phyloP scores from a whole-genome alignment of 371 early-diverging fungal species.

The Mortierella sp. region DNA sequence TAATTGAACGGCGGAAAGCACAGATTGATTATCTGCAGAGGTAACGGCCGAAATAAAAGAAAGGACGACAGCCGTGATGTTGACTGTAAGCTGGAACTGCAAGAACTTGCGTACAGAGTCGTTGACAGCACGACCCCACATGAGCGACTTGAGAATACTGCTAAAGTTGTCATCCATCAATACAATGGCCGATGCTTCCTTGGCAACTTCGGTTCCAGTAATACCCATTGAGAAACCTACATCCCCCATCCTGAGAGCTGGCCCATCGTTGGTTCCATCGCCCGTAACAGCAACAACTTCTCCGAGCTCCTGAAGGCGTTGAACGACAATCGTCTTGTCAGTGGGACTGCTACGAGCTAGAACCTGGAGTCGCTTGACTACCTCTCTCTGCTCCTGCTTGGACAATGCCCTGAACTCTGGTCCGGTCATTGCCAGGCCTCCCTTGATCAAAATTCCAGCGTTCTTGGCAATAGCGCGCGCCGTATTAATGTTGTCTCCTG shows the following conservation, averaged over 20 bases:
- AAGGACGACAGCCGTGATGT: constrained; percentile 88
- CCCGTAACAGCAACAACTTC: constrained; percentile 98
- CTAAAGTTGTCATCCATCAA: constrained; percentile 97
- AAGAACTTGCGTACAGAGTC: constrained; percentile 96
- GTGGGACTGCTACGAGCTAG: constrained; percentile 93
- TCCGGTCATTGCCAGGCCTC: constrained; percentile 90
- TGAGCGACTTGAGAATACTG: constrained; percentile 89
- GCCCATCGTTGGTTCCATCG: constrained; percentile 98
- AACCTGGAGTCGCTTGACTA: constrained; percentile 90
- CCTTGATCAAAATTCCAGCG: constrained; percentile 88
- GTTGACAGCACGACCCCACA: constrained; percentile 97
- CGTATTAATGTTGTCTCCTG: constrained; percentile 95
- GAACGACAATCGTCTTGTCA: constrained; percentile 95
- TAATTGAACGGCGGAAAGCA: constrained; percentile 87
- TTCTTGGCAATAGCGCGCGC: constrained; percentile 91
- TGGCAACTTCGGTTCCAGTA: constrained; percentile 96
- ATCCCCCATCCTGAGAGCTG: constrained; percentile 95
- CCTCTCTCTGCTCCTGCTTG: constrained; percentile 80
- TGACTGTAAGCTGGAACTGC: constrained; percentile 97
- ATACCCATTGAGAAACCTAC: constrained; percentile 99
- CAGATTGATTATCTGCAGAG: constrained; percentile 67
- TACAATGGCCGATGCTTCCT: constrained; percentile 95
- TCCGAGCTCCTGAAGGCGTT: constrained; percentile 84
- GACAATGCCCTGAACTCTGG: constrained; percentile 86
- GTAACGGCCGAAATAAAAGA: constrained; percentile 75